Evolutionary conservation across 371 early-diverging fungal genomes (phyloP), one percentile per base, ranked within the genome.

Genomic region (Nematocida sp.): DNA sequence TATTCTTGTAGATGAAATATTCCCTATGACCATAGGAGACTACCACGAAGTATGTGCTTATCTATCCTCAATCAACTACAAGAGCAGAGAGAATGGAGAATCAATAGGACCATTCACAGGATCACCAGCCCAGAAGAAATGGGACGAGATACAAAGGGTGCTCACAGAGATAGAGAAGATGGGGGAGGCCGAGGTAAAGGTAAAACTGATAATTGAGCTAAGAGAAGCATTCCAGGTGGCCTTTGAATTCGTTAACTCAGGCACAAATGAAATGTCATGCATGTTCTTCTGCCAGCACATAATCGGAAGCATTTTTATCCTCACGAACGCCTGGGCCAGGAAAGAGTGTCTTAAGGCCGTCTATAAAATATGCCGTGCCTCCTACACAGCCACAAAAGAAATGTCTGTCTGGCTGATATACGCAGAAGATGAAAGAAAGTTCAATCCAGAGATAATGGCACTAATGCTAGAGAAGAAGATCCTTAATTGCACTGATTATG

Each of bases 401-500:
- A 80, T 81, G 11, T 74, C 78, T 25, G 57, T 64, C 9, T 83
- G 81, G 81, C 67, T 83, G 15, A 79, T 83, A 46, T 83, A 83
- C 77, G 76, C 81, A 1, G 74, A 79, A 23, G 82, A 81, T 34
- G 63, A 66, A 17, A 65, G 78, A 51, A 79, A 67, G 65, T 80
- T 77, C 53, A 81, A 74, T 53, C 53, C 77, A 32, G 57, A 58
- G 13, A 63, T 83, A 25, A 74, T 81, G 11, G 55, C 54, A 9
- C 76, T 77, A 53, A 81, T 83, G 75, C 78, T 84, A 43, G 78
- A 82, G 41, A 65, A 77, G 41, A 52, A 78, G 25, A 58, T 82
- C 4, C 75, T 84, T 27, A 77, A 78, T 65, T 21, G 76, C 19
- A 58, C 76, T n/a, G 82, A 84, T 54, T 79, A 77, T 52, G 84